A percentile compares a stretch with the other conserved stretches of the same genome.
These are phyloP conservation scores for Dalbergia oliveri DNA, from an alignment of 306 rosid genomes.

Conservation along the genomic window DNA sequence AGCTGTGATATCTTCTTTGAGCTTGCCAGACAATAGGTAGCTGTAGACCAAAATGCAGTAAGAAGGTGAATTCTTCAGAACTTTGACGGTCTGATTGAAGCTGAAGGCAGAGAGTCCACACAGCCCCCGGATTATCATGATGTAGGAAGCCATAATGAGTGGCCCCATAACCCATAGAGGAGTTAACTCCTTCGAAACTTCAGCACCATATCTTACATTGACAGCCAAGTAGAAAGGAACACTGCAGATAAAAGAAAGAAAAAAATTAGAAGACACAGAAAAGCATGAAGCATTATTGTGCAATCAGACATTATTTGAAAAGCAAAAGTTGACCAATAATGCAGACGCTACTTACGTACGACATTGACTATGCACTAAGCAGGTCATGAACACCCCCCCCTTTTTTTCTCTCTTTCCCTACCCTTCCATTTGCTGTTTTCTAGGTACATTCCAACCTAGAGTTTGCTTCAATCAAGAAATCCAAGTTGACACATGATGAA, in stretches of 20 bases:
- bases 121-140: slow-evolving; percentile 67
- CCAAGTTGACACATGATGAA: slow-evolving; percentile 28
- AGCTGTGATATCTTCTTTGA: slow-evolving; percentile 61
- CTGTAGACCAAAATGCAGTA: slow-evolving; percentile 60
- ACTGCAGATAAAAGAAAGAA: slow-evolving; percentile 60
- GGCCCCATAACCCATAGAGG: slow-evolving; percentile 92
- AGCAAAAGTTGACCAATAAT: background rate
- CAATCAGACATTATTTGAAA: slow-evolving; percentile 19
- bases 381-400: background rate
- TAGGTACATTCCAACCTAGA: slow-evolving; percentile 21
- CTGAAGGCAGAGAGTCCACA: slow-evolving; percentile 67
- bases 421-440: background rate
- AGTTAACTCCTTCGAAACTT: slow-evolving; percentile 81
- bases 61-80: slow-evolving; percentile 65
- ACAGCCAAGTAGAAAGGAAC: slow-evolving; percentile 78
- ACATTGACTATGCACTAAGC: slow-evolving; percentile 19
- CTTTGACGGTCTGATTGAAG: slow-evolving; percentile 75
- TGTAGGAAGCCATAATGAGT: slow-evolving; percentile 65
- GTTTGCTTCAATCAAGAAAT: slow-evolving; percentile 37
- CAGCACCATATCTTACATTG: slow-evolving; percentile 67
- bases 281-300: slow-evolving; percentile 18
- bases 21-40: slow-evolving; percentile 65
- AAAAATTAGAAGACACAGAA: slow-evolving; percentile 43
- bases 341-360: background rate
- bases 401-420: background rate